Evolutionary conservation across 192 early-diverging fungal genomes (phyloP).

Genomic region (Chytriomyces sp.): DNA sequence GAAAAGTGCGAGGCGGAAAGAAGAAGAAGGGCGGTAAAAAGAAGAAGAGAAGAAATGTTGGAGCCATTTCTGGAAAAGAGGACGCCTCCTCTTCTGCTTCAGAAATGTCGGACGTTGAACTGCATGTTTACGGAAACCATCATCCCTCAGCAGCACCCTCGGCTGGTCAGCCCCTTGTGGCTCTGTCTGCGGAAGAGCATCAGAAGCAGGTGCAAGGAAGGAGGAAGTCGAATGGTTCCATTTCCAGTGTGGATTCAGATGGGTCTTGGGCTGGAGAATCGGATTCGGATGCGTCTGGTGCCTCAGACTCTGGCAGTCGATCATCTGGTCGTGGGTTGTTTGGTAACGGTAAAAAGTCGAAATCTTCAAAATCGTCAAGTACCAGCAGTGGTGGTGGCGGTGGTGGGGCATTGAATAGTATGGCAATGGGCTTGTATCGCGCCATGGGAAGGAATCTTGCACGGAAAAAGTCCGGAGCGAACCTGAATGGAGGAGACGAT

Average conservation of each 20-base stretch:
- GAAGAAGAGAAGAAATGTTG: not conserved
- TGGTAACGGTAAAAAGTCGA: not conserved
- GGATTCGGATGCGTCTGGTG: slow-evolving; percentile 1
- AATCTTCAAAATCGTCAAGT: not conserved
- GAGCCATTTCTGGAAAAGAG: not conserved
- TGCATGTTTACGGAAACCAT: not conserved
- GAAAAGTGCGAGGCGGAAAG: slow-evolving; percentile 32
- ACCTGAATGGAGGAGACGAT: slow-evolving; percentile 7
- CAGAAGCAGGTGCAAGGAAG: not conserved
- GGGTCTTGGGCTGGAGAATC: slow-evolving; percentile 5
- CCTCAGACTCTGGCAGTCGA: not conserved
- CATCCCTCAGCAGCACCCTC: too few relatives aligned
- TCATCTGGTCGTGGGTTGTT: not conserved
- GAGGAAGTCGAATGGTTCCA: not conserved
- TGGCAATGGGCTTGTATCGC: not conserved
- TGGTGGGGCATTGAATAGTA: slow-evolving; percentile 2
- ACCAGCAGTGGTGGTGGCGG: not conserved
- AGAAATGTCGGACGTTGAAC: not conserved
- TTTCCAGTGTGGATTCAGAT: slow-evolving; percentile 3
- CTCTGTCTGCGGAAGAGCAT: not conserved
- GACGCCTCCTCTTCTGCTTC: not conserved
- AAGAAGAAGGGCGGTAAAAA: slow-evolving; percentile 31
- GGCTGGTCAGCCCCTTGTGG: too few relatives aligned
- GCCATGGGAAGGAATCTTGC: slow-evolving; percentile 3
- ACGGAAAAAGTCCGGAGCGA: not conserved